A percentile compares a stretch with the other conserved stretches of the same genome.
phyloP scores from a whole-genome alignment of 2,329 filamentous ascomycete species.

The Lomentospora prolificans region DNA sequence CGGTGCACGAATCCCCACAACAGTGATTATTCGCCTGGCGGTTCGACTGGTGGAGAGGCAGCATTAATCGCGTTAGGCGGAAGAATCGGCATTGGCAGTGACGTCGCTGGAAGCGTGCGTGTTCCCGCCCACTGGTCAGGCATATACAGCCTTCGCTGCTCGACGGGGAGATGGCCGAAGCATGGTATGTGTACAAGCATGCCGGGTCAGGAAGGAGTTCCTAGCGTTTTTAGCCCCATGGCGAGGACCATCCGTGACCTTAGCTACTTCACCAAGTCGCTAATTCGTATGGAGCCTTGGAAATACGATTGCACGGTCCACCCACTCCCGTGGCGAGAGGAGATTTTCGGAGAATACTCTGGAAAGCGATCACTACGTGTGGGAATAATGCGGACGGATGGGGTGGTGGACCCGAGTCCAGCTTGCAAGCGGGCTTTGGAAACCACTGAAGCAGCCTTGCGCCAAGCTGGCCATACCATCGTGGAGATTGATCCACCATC shows the following conservation, averaged over 20 bases:
- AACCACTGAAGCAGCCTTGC: constrained; percentile 59
- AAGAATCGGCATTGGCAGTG: constrained; percentile 80
- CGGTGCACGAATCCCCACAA: constrained; percentile 76
- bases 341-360: constrained; percentile 47
- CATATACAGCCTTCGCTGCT: constrained; percentile 78
- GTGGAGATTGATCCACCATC: constrained; percentile 52
- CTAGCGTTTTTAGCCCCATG: constrained; percentile 89
- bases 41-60: constrained; percentile 77
- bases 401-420: constrained; percentile 77
- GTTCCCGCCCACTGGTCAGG: constrained; percentile 83
- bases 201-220: constrained; percentile 84
- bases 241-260: constrained; percentile 74
- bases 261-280: constrained; percentile 68
- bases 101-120: constrained; percentile 83
- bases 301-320: constrained; percentile 79
- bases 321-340: constrained; percentile 66
- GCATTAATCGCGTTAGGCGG: constrained; percentile 75
- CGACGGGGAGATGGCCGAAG: constrained; percentile 85
- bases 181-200: constrained; percentile 76
- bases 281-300: constrained; percentile 80
- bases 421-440: constrained; percentile 71
- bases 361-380: constrained; percentile 57
- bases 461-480: constrained; percentile 65
- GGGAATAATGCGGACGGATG: constrained; percentile 69
- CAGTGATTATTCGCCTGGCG: constrained; percentile 73